Conservation (phyloP, 2,329 filamentous ascomycete species). For the Ophiostoma angusticollis region DNA sequence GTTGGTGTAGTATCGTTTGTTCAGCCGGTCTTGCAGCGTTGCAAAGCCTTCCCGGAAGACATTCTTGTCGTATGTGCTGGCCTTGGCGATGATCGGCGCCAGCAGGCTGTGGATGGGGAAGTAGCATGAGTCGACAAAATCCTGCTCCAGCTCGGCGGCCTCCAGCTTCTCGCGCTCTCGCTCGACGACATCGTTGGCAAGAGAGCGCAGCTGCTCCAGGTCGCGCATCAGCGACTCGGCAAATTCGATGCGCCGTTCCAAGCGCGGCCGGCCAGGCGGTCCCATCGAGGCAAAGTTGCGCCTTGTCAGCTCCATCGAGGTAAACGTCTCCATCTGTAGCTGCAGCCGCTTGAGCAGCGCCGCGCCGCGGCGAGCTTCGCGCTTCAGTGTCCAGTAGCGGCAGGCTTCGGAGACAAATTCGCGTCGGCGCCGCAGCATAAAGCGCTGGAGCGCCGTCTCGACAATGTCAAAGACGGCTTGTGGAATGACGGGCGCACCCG, state of each 20-base stretch:
- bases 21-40: conserved; percentile 38
- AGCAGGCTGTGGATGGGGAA: conserved; percentile 75
- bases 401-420: conserved; percentile 89
- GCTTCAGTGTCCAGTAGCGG: conserved; percentile 95
- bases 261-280: conserved; percentile 60
- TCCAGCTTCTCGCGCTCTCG: conserved; percentile 69
- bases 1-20: conserved; percentile 44
- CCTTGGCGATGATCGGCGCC: conserved; percentile 65
- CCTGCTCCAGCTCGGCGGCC: conserved; percentile 60
- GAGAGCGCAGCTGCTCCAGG: conserved; percentile 58
- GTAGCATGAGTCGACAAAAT: conserved; percentile 79
- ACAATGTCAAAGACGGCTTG: conserved; percentile 78
- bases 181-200: conserved; percentile 59
- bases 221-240: conserved; percentile 63
- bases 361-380: conserved; percentile 81
- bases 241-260: conserved; percentile 79
- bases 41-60: conserved; percentile 42
- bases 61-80: conserved; percentile 53
- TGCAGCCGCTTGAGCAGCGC: conserved; percentile 87
- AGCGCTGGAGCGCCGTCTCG: conserved; percentile 68
- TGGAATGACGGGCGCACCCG: conserved; percentile 87
- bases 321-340: conserved; percentile 89
- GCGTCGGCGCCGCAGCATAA: conserved; percentile 69
- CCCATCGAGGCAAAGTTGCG: conserved; percentile 96
- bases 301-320: conserved; percentile 91